These are phyloP conservation scores for Capronia coronata DNA, from an alignment of 2,329 filamentous ascomycete genomes.

Conservation along the genomic window DNA sequence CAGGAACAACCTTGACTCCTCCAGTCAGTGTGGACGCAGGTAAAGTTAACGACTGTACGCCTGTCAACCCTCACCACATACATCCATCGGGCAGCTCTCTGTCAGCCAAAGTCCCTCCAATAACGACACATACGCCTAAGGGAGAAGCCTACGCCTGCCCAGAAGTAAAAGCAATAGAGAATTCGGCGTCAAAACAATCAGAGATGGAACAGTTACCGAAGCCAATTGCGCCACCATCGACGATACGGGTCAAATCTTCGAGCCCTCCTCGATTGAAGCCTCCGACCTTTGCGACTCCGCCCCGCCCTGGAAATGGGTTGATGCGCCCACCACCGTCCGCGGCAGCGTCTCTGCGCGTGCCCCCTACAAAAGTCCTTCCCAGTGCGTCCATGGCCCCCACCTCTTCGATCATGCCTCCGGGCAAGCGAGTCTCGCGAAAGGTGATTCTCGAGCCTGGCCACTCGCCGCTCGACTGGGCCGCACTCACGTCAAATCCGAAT, in stretches of 20 bases:
- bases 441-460: conserved; percentile 82
- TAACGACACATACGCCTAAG: not conserved
- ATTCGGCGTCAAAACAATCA: not conserved
- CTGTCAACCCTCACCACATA: not conserved
- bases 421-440: conserved; percentile 47
- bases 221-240: conserved; percentile 28
- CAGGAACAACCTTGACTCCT: not conserved
- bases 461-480: conserved; percentile 94
- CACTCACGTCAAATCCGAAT: conserved; percentile 55
- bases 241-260: conserved; percentile 4
- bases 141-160: not conserved
- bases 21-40: not conserved
- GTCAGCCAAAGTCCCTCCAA: not conserved
- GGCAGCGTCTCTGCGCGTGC: conserved; percentile 39
- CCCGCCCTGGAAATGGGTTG: conserved; percentile 28
- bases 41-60: not conserved
- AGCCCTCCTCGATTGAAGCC: conserved; percentile 27
- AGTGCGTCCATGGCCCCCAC: conserved; percentile 26
- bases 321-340: conserved; percentile 41
- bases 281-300: conserved; percentile 25
- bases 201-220: conserved; percentile 21
- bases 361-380: conserved; percentile 27
- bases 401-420: conserved; percentile 36
- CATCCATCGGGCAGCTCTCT: not conserved
- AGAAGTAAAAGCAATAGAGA: not conserved